Conservation (phyloP, 192 early-diverging fungal genomes). For the Coemansia guatemalensis region DNA sequence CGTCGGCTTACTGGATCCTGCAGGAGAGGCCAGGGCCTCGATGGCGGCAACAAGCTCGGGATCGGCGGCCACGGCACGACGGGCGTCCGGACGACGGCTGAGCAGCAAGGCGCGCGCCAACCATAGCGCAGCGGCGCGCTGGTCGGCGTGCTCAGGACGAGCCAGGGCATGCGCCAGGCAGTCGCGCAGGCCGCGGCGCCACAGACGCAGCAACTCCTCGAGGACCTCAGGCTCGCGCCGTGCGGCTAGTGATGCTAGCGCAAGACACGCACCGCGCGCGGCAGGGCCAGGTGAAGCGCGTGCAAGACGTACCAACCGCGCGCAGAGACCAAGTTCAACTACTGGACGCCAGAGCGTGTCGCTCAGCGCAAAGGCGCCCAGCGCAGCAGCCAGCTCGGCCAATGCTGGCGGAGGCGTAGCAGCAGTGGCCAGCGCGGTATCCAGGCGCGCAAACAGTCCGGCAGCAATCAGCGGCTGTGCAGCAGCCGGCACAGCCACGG, state of each 20-base stretch:
- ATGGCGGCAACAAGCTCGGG: slow-evolving; percentile 26
- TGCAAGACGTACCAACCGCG: slow-evolving; percentile 19
- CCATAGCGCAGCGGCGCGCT: slow-evolving; percentile 40
- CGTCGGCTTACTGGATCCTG: background rate
- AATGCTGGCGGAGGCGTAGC: slow-evolving; percentile 6
- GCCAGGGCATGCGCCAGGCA: slow-evolving; percentile 16
- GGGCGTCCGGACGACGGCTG: slow-evolving; percentile 15
- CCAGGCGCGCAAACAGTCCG: slow-evolving; percentile 30
- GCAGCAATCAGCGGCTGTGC: slow-evolving; percentile 23
- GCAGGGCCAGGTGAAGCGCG: slow-evolving; percentile 8
- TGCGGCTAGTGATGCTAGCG: slow-evolving; percentile 27
- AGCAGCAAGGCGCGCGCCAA: slow-evolving; percentile 26
- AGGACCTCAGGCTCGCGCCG: slow-evolving; percentile 19
- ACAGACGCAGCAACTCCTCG: slow-evolving; percentile 41
- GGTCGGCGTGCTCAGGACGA: slow-evolving; percentile 16
- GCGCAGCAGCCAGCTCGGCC: slow-evolving; percentile 29
- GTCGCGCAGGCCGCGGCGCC: slow-evolving; percentile 28
- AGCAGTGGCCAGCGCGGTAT: slow-evolving; percentile 4
- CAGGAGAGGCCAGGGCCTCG: slow-evolving; percentile 13
- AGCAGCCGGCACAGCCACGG: slow-evolving; percentile 18
- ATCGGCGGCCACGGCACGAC: slow-evolving; percentile 19
- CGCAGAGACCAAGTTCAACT: slow-evolving; percentile 28
- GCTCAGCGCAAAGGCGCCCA: slow-evolving; percentile 36
- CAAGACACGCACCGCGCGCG: slow-evolving; percentile 31
- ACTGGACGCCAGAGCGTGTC: slow-evolving; percentile 32